Conservation (phyloP, 106 monocot species). For the Phalaenopsis aphrodite region DNA sequence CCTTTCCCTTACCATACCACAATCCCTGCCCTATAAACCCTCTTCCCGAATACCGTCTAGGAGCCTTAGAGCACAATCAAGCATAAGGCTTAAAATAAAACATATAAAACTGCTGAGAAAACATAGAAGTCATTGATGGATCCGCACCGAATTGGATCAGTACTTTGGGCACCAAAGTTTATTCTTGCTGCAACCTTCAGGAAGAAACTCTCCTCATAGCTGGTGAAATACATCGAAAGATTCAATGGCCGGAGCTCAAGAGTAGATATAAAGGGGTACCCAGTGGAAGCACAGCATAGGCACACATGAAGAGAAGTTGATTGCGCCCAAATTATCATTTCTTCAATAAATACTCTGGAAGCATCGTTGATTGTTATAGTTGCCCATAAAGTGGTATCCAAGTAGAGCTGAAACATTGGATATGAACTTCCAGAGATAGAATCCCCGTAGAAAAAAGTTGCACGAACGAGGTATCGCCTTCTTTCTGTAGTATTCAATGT, state of each 20-base stretch:
- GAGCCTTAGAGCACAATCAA: too few species aligned
- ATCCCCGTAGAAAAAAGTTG: slow-evolving; percentile 42
- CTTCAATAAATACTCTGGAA: slow-evolving; percentile 16
- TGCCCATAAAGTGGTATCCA: slow-evolving; percentile 31
- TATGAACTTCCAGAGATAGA: slow-evolving; percentile 25
- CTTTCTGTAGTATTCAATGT: slow-evolving; percentile 20
- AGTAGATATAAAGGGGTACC: slow-evolving; percentile 38
- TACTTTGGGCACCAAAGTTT: slow-evolving; percentile 32
- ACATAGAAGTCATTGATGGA: not conserved
- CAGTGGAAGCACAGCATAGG: slow-evolving; percentile 32
- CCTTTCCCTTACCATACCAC: too few species aligned
- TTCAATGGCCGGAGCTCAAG: slow-evolving; percentile 36
- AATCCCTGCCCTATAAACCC: too few species aligned
- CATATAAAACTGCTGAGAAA: not conserved
- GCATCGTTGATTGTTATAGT: slow-evolving; percentile 31
- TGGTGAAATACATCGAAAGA: slow-evolving; percentile 33
- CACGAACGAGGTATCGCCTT: slow-evolving; percentile 31
- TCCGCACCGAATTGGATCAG: slow-evolving; percentile 27
- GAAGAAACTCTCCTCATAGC: slow-evolving; percentile 29
- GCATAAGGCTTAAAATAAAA: too few species aligned
- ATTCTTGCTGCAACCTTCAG: slow-evolving; percentile 32
- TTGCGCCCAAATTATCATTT: slow-evolving; percentile 32
- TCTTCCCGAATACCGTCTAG: too few species aligned
- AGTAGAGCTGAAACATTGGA: slow-evolving; percentile 29
- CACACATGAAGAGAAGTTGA: slow-evolving; percentile 28